phyloP scores from a whole-genome alignment of 1,139 yeast genomes.

The Debaryomyces nepalensis region DNA sequence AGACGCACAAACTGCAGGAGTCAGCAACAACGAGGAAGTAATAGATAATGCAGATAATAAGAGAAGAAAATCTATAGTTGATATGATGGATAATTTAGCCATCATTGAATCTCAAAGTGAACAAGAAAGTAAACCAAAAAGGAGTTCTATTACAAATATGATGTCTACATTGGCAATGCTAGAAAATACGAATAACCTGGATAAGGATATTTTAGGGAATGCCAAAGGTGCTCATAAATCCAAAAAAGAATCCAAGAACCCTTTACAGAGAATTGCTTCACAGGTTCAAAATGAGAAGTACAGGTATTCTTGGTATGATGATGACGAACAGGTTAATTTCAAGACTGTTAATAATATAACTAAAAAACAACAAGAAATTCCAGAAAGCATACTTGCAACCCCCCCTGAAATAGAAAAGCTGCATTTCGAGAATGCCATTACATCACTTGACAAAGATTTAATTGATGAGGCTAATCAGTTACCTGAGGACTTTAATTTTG shows the following conservation, averaged over 20 bases:
- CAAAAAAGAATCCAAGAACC: not conserved
- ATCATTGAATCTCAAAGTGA: constrained; percentile 18
- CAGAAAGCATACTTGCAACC: not conserved
- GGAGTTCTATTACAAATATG: constrained; percentile 33
- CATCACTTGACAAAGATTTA: constrained; percentile 39
- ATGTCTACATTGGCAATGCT: constrained; percentile 19
- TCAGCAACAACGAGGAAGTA: not conserved
- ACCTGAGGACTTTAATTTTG: constrained; percentile 65
- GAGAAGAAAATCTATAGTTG: constrained; percentile 30
- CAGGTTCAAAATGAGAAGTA: constrained; percentile 10
- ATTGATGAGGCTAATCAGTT: constrained; percentile 60
- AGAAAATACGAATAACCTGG: constrained; percentile 4
- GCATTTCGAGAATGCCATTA: constrained; percentile 17
- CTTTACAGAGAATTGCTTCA: constrained; percentile 5
- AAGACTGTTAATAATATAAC: constrained; percentile 19
- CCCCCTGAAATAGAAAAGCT: not conserved
- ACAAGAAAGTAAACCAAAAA: constrained; percentile 17
- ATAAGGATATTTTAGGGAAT: not conserved
- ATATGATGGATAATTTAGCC: constrained; percentile 31
- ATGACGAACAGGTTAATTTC: constrained; percentile 33
- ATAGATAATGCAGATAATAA: constrained; percentile 16
- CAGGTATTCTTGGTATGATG: constrained; percentile 44
- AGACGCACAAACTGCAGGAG: constrained; percentile 1
- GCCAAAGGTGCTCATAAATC: not conserved
- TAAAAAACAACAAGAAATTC: constrained; percentile 8